Conservation (phyloP, 352 stramenopile species). For the Globisporangium canariense region DNA sequence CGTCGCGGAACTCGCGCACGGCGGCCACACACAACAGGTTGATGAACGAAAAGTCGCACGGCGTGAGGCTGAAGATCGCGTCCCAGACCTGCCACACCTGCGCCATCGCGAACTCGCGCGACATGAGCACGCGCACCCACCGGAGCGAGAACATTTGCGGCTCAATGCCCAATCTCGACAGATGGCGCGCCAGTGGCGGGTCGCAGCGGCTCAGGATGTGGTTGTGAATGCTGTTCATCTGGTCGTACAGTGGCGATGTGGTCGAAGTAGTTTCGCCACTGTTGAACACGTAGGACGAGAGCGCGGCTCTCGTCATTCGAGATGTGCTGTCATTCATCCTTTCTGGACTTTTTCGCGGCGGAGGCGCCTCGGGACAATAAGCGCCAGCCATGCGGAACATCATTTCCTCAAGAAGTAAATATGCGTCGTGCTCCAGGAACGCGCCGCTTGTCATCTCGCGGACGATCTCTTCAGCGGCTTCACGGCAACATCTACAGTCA, state of each 20-base stretch:
- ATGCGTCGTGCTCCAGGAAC: conserved; percentile 70
- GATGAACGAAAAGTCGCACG: conserved; percentile 71
- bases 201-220: conserved; percentile 63
- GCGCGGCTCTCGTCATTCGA: not conserved
- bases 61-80: conserved; percentile 69
- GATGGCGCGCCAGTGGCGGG: conserved; percentile 48
- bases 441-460: conserved; percentile 36
- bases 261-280: conserved; percentile 22
- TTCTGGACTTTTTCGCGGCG: conserved; percentile 11
- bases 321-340: not conserved
- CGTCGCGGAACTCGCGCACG: conserved; percentile 57
- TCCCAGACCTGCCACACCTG: conserved; percentile 82
- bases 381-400: conserved; percentile 75
- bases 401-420: conserved; percentile 57
- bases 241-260: conserved; percentile 51
- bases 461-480: conserved; percentile 51
- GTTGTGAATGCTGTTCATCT: conserved; percentile 74
- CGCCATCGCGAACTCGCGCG: conserved; percentile 66
- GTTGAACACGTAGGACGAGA: conserved; percentile 9
- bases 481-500: conserved; percentile 41
- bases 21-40: conserved; percentile 75
- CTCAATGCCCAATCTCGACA: conserved; percentile 47
- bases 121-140: conserved; percentile 77
- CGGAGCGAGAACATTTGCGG: conserved; percentile 72
- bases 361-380: conserved; percentile 45